Conservation (phyloP, 192 early-diverging fungal genomes). For the Podila verticillata region DNA sequence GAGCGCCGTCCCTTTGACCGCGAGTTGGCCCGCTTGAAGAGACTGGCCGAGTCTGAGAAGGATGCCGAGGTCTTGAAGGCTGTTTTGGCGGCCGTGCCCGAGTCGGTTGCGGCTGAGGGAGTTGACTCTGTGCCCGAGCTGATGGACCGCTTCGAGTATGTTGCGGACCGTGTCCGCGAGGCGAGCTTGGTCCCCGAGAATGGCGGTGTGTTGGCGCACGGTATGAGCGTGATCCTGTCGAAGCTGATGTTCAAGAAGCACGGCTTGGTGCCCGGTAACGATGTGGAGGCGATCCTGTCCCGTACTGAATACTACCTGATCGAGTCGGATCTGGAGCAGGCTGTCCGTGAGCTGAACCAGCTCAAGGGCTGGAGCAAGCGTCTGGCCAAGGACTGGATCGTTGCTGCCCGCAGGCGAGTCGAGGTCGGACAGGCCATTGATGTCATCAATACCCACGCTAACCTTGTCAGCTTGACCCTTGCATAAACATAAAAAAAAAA, state of each 20-base stretch:
- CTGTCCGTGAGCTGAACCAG: constrained; percentile 92
- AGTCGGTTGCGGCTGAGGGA: constrained; percentile 65
- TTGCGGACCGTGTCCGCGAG: constrained; percentile 75
- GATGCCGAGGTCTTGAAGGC: constrained; percentile 61
- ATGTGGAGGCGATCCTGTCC: constrained; percentile 86
- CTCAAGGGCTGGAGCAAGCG: constrained; percentile 90
- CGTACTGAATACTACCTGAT: constrained; percentile 79
- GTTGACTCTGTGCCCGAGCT: constrained; percentile 73
- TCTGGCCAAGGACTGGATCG: constrained; percentile 90
- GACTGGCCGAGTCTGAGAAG: constrained; percentile 65
- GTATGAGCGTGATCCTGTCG: constrained; percentile 74
- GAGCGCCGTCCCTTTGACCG: constrained; percentile 72
- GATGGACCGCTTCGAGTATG: constrained; percentile 72
- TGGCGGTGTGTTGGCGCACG: constrained; percentile 87
- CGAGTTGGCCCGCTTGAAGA: constrained; percentile 71
- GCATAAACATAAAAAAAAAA: constrained; percentile 33
- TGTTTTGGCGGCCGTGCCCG: constrained; percentile 71
- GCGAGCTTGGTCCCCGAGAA: constrained; percentile 88
- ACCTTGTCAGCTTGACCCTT: constrained; percentile 55
- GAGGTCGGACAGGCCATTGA: constrained; percentile 90
- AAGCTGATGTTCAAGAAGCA: constrained; percentile 85
- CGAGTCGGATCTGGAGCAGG: constrained; percentile 84
- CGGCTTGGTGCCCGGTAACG: constrained; percentile 85
- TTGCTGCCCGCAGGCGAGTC: constrained; percentile 80
- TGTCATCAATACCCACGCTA: constrained; percentile 60